Percentiles rank a stretch among this genome's conserved stretches.
These are phyloP conservation scores for Boletus pseudopeckii DNA, from an alignment of 768 basidiomycete species.

Conservation along the genomic window DNA sequence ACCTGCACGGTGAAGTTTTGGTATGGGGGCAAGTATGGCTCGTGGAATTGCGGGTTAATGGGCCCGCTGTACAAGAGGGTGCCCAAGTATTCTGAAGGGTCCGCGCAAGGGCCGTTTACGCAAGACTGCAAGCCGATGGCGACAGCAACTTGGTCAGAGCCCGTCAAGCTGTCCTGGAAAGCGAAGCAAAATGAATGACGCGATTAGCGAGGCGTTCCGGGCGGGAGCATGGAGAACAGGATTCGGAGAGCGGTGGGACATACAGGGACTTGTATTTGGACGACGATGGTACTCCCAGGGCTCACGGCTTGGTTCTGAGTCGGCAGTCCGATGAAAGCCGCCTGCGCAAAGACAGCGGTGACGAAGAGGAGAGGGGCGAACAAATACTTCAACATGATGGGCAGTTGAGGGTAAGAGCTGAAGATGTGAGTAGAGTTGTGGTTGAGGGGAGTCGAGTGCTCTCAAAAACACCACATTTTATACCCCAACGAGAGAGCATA, in stretches of 20 bases:
- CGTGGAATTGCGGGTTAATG: constrained; percentile 37
- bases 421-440: not conserved
- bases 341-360: constrained; percentile 40
- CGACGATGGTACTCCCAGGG: constrained; percentile 38
- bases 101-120: constrained; percentile 21
- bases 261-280: constrained; percentile 50
- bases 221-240: not conserved
- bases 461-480: not conserved
- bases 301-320: constrained; percentile 23
- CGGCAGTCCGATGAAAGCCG: constrained; percentile 40
- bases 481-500: not conserved
- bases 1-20: constrained; percentile 45
- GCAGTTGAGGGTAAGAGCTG: not conserved
- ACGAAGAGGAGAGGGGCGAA: constrained; percentile 27
- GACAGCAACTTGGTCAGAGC: constrained; percentile 43
- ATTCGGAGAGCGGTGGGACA: constrained; percentile 7
- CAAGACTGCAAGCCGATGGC: constrained; percentile 45
- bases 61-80: constrained; percentile 46
- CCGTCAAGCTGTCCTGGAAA: constrained; percentile 35
- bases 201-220: not conserved
- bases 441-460: not conserved
- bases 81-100: constrained; percentile 35
- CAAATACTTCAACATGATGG: constrained; percentile 18
- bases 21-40: constrained; percentile 34
- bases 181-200: not conserved